Base-by-base conservation (phyloP, 345 rosid genomes). In the Acer yangbiense region DNA sequence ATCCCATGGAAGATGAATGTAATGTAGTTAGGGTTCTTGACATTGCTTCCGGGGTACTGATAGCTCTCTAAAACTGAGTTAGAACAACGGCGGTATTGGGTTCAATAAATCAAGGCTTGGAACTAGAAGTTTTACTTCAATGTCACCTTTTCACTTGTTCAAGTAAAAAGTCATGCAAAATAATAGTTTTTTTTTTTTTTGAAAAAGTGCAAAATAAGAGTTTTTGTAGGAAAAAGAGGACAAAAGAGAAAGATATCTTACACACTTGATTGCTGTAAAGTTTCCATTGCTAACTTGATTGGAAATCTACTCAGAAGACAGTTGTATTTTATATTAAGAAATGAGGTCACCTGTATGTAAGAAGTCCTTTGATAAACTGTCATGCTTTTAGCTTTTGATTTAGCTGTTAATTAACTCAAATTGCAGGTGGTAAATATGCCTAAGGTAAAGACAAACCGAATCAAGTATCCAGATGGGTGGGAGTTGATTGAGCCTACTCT, bases 401-500 rank as follows among this genome's bases (percentile, higher is more conserved):
- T 64, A 35, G n/a, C 44, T 32, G 43, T 27, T 29, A 65, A 32
- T 60, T 60, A 9, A 35, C 32, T 54, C 54, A 25, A 44, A 8
- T 83, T 71, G 25, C 82, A 85, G 88, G 75, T 72, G 21, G 43
- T 64, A 78, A 63, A 39, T 60, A 94, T 90, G 98, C 95, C 97
- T 0, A 94, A 94, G 88, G 87, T 90, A 32, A 91, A 83, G 83
- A 92, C 98, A 0, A 92, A 86, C 79, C 83, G 91, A 21, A 83
- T 88, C 50, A 87, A 85, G 62, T 86, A 89, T 76, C 97, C 93
- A 39, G 90, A 91, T 80, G 97, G 96, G 7, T 94, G 94, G 94
- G 92, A 94, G 71, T 83, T 92, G 81, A 91, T 91, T 11, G 97
- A 92, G 86, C 97, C 95, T 71, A 92, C 94, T 4, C 90, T 90